Evolutionary conservation across 805 yeast species (phyloP).

Genomic region (Debaryomyces prosopidis): DNA sequence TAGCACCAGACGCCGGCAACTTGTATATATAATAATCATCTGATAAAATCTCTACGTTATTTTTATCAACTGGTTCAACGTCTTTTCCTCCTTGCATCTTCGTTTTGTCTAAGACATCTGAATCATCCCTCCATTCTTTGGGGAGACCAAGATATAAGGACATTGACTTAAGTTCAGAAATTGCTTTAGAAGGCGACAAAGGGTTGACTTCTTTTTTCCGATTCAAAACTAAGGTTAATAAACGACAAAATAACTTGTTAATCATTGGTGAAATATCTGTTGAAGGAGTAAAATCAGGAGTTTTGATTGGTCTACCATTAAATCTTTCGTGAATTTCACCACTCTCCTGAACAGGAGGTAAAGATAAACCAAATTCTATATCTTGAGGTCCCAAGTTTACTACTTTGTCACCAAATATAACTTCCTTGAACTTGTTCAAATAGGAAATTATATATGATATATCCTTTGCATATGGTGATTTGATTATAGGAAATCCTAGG

Average conservation of each 20-base stretch:
- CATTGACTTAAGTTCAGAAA: conserved; percentile 33
- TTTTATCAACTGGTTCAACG: conserved; percentile 23
- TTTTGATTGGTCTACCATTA: conserved; percentile 2
- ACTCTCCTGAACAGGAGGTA: conserved; percentile 10
- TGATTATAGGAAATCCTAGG: conserved; percentile 31
- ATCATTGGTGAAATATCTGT: conserved; percentile 26
- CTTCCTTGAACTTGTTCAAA: conserved; percentile 29
- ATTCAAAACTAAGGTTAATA: conserved; percentile 37
- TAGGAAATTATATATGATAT: conserved; percentile 33
- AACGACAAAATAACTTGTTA: conserved; percentile 30
- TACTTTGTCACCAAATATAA: conserved; percentile 17
- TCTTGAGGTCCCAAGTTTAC: conserved; percentile 34
- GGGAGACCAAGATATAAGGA: conserved; percentile 34
- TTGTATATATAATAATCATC: conserved; percentile 12
- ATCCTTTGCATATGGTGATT: conserved; percentile 31
- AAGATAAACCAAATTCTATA: conserved; percentile 36
- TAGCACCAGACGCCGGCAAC: conserved; percentile 14
- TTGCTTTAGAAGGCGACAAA: conserved; percentile 26
- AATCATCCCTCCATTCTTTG: conserved; percentile 35
- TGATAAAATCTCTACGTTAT: conserved; percentile 18
- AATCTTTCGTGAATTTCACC: conserved; percentile 1
- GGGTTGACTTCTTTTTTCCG: conserved; percentile 29
- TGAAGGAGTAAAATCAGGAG: conserved; percentile 2
- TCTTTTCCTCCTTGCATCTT: neutral
- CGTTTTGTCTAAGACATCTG: conserved; percentile 3